Evolutionary conservation across 305 asterid species (phyloP).

Genomic region (Fraxinus velutina): DNA sequence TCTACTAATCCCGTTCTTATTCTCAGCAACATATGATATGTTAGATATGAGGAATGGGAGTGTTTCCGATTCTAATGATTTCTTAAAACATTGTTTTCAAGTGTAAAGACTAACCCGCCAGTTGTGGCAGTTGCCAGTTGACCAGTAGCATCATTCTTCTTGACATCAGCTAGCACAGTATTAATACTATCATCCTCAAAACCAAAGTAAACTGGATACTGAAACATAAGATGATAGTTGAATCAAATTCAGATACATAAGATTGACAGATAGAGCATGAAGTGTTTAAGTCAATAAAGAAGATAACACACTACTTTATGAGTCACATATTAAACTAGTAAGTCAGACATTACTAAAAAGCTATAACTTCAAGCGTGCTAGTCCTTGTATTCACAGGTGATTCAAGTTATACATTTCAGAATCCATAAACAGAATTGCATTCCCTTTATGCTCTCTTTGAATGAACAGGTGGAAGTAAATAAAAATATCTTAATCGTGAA

Average conservation of each 20-base stretch:
- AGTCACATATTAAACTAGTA: slow-evolving; percentile 1
- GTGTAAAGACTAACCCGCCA: slow-evolving; percentile 81
- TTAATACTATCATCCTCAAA: slow-evolving; percentile 74
- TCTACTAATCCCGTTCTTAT: not conserved
- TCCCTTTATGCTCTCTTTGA: slow-evolving; percentile 3
- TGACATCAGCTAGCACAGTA: slow-evolving; percentile 60
- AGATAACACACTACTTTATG: not conserved
- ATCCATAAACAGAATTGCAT: slow-evolving; percentile 3
- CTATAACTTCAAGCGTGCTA: not conserved
- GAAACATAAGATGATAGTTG: slow-evolving; percentile 32
- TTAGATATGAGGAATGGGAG: not conserved
- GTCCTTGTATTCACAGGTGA: not conserved
- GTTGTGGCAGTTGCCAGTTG: slow-evolving; percentile 97
- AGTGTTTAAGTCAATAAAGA: slow-evolving; percentile 1
- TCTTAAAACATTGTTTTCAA: not conserved
- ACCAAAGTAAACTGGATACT: slow-evolving; percentile 97
- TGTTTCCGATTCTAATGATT: not conserved
- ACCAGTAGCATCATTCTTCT: slow-evolving; percentile 47
- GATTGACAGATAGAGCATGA: not conserved
- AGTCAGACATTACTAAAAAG: not conserved
- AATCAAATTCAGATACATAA: slow-evolving; percentile 15
- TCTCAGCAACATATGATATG: not conserved
- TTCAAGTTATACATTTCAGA: not conserved
- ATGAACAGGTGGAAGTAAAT: slow-evolving; percentile 16
- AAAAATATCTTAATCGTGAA: slow-evolving; percentile 1